These are phyloP conservation scores for Lantana camara DNA, from an alignment of 257 asterid genomes.

Conservation along the genomic window DNA sequence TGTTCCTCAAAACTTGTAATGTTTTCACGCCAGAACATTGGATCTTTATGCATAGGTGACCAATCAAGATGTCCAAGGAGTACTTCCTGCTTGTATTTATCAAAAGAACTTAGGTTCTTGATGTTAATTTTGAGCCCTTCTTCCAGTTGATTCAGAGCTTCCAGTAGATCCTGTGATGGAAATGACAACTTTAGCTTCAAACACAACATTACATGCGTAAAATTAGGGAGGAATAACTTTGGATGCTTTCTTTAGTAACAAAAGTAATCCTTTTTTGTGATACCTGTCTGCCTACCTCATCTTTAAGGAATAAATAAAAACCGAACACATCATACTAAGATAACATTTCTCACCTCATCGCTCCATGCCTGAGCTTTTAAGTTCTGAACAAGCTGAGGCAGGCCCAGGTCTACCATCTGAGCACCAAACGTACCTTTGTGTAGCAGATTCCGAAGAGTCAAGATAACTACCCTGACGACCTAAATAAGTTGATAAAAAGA, in stretches of 20 bases:
- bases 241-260: too few species aligned
- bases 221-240: background rate
- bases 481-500: constrained; percentile 35
- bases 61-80: constrained; percentile 94
- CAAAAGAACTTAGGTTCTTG: constrained; percentile 77
- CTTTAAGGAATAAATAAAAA: constrained; percentile 20
- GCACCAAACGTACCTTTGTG: constrained; percentile 79
- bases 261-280: too few species aligned
- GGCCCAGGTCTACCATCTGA: constrained; percentile 79
- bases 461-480: constrained; percentile 91
- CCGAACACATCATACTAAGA: constrained; percentile 1
- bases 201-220: background rate
- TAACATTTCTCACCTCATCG: constrained; percentile 65
- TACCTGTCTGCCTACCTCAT: constrained; percentile 3
- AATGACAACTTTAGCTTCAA: constrained; percentile 16
- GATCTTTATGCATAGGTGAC: constrained; percentile 94
- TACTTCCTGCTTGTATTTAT: constrained; percentile 85
- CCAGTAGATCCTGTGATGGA: constrained; percentile 71
- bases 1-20: constrained; percentile 71
- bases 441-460: constrained; percentile 85
- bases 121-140: constrained; percentile 72
- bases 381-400: constrained; percentile 82
- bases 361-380: constrained; percentile 97
- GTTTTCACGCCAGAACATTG: constrained; percentile 80
- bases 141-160: constrained; percentile 75